A percentile compares a stretch with the other conserved stretches of the same genome.
These are phyloP conservation scores for Teratosphaeria viscida DNA, from an alignment of 2,329 filamentous ascomycete genomes.

Conservation along the genomic window DNA sequence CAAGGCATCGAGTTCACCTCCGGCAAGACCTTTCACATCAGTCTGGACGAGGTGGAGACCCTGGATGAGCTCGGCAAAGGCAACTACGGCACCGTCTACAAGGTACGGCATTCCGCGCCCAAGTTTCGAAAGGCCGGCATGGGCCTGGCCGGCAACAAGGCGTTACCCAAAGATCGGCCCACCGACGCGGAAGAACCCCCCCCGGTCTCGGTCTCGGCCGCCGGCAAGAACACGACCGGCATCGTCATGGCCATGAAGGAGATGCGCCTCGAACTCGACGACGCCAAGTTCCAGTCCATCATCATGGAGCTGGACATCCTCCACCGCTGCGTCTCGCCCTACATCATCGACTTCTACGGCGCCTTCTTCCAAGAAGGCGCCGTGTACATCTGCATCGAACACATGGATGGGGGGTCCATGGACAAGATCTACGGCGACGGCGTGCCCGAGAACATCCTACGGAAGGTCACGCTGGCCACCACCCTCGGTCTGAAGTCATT, in stretches of 20 bases:
- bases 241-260: conserved; percentile 99
- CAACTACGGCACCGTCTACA: conserved; percentile 97
- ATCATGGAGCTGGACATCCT: conserved; percentile 96
- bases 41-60: conserved; percentile 87
- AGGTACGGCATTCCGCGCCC: conserved; percentile 74
- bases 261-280: conserved; percentile 87
- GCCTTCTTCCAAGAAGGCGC: conserved; percentile 98
- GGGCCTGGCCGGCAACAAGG: conserved; percentile 50
- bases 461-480: conserved; percentile 83
- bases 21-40: conserved; percentile 84
- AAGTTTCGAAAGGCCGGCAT: conserved; percentile 50
- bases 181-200: conserved; percentile 17
- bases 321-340: conserved; percentile 87
- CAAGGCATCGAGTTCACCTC: conserved; percentile 87
- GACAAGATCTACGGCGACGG: conserved; percentile 91
- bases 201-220: neutral
- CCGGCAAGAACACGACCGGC: conserved; percentile 48
- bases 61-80: conserved; percentile 91
- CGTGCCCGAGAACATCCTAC: conserved; percentile 76
- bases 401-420: conserved; percentile 96
- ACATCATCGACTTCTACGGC: conserved; percentile 97
- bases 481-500: conserved; percentile 83
- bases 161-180: conserved; percentile 20
- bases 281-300: conserved; percentile 92
- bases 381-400: conserved; percentile 98